phyloP scores from a whole-genome alignment of 2,329 filamentous ascomycete genomes.

The Colletotrichum navitas region DNA sequence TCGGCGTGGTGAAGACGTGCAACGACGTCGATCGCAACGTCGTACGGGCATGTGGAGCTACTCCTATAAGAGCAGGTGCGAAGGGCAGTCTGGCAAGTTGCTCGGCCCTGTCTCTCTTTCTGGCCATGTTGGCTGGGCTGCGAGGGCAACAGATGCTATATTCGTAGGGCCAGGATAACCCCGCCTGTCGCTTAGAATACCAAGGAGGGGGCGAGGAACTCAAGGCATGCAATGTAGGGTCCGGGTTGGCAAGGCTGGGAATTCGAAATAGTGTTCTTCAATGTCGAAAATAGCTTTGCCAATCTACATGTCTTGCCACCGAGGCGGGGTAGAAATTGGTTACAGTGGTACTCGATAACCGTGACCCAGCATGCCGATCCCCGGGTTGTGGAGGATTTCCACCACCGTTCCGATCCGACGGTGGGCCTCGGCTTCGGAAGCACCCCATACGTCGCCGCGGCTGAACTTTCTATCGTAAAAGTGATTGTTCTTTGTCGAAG shows the following conservation, averaged over 20 bases:
- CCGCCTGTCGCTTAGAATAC: neutral
- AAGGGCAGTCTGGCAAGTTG: constrained; percentile 2
- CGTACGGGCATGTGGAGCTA: constrained; percentile 28
- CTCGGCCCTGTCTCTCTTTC: neutral
- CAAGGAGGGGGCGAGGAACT: neutral
- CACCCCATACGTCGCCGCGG: neutral
- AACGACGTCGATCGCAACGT: constrained; percentile 25
- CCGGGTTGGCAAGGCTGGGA: no score
- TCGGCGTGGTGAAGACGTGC: neutral
- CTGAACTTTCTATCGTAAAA: neutral
- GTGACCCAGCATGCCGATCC: neutral
- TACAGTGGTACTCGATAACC: neutral
- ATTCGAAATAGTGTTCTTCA: neutral
- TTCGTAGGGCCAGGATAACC: neutral
- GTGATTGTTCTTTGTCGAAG: neutral
- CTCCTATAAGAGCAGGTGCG: constrained; percentile 38
- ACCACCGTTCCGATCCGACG: neutral
- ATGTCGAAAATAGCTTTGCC: neutral
- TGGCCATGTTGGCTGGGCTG: constrained; percentile 12
- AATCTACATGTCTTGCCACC: neutral
- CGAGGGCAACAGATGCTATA: constrained; percentile 16
- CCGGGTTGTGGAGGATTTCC: neutral
- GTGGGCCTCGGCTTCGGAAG: neutral
- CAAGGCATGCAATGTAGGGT: neutral
- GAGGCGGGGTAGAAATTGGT: no score